These are phyloP conservation scores for Tulasnella sp. DNA, from an alignment of 768 basidiomycete species.

Conservation along the genomic window DNA sequence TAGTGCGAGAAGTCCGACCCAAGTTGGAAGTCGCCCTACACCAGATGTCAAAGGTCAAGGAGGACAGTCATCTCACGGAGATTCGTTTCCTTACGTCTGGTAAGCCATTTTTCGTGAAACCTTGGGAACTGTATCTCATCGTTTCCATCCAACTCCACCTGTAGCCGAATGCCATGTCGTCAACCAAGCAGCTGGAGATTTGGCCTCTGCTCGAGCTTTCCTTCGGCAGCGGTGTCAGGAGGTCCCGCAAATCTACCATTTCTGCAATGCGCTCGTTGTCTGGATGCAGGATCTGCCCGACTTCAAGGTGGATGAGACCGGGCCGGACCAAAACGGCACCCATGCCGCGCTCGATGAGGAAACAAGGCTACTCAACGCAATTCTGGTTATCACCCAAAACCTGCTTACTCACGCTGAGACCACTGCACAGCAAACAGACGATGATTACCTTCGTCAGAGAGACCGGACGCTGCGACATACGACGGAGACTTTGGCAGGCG, in stretches of 20 bases:
- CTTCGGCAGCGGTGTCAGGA: not conserved
- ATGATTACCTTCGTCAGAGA: conserved; percentile 27
- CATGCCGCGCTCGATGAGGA: no score
- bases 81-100: not conserved
- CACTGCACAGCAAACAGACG: conserved; percentile 39
- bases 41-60: no score
- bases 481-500: conserved; percentile 23
- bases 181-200: not conserved
- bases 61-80: no score
- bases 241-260: not conserved
- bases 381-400: conserved; percentile 56
- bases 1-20: no score
- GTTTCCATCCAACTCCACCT: not conserved
- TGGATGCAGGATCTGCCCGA: no score
- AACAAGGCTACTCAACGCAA: conserved; percentile 38
- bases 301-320: not conserved
- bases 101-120: not conserved
- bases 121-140: not conserved
- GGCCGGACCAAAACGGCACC: not conserved
- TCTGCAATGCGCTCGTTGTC: not conserved
- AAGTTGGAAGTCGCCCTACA: no score
- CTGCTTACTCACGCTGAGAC: conserved; percentile 37
- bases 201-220: not conserved
- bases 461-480: conserved; percentile 19
- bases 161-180: not conserved